phyloP scores from a whole-genome alignment of 2,329 filamentous ascomycete genomes.

The Pseudonectria foliicola region DNA sequence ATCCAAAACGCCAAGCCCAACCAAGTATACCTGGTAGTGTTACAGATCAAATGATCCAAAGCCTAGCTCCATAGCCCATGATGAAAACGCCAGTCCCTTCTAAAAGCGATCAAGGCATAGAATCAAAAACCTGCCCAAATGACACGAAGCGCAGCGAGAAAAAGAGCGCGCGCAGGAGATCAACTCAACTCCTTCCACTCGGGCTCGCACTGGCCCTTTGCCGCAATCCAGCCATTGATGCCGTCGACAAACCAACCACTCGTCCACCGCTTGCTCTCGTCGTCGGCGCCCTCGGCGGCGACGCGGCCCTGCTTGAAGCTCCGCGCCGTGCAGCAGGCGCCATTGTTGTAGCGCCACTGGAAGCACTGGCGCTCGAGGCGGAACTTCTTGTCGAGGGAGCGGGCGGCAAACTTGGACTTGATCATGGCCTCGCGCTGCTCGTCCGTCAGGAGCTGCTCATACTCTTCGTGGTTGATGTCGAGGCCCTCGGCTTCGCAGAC shows the following conservation, averaged over 20 bases:
- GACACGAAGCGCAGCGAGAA: slow-evolving; percentile 10
- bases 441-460: slow-evolving; percentile 21
- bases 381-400: slow-evolving; percentile 14
- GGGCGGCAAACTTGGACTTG: slow-evolving; percentile 19
- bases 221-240: slow-evolving; percentile 40
- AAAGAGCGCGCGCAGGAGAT: slow-evolving; percentile 5
- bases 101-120: too few relatives aligned
- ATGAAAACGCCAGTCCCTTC: too few relatives aligned
- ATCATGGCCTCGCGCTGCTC: slow-evolving; percentile 22
- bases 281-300: slow-evolving; percentile 26
- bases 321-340: slow-evolving; percentile 35
- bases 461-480: slow-evolving; percentile 28
- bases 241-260: slow-evolving; percentile 42
- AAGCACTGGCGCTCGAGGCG: slow-evolving; percentile 34
- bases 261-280: slow-evolving; percentile 25
- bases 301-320: slow-evolving; percentile 36
- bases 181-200: slow-evolving; percentile 33
- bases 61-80: too few relatives aligned
- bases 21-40: too few relatives aligned
- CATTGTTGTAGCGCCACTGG: slow-evolving; percentile 39
- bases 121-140: slow-evolving; percentile 7
- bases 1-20: too few relatives aligned
- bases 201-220: slow-evolving; percentile 35
- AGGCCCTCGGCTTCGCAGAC: slow-evolving; percentile 39
- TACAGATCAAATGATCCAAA: too few relatives aligned